Evolutionary conservation across 352 stramenopile genomes (phyloP), one percentile per base, ranked within the genome.

Genomic region (Pythium sukuiense): DNA sequence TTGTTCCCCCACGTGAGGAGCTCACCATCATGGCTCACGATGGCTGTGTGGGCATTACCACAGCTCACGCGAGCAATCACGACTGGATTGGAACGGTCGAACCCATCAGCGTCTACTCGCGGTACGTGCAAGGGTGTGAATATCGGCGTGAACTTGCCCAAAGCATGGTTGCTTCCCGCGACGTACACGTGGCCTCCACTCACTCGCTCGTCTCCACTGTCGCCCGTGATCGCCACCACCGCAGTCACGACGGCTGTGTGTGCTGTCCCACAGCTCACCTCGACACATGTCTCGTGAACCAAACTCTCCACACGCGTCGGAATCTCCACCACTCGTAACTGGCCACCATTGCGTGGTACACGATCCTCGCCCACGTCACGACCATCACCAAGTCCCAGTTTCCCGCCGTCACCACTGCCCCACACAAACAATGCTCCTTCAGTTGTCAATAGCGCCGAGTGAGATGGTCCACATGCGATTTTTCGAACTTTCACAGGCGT

Each of bases 1-100:
- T 94, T 94, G 50, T 79, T 90, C 12, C 86, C 86, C 86, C 86
- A 94, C 8, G 84, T 88, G 37, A 86, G 84, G 0, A 94, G 50
- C 62, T 94, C 86, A 0, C 86, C 86, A 20, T 90, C 72, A 6
- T 62, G 64, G 18, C 55, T 89, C 16, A 94, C 77, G 24, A 90
- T 54, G 0, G 84, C 84, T 0, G 86, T 92, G 50, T 93, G 84
- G 0, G 81, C 78, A 41, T 80, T 79, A 2, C 86, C 86, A 60
- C 86, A 94, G 32, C 84, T 87, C 1, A 88, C 75, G 14, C 81
- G 79, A 2, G 52, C 60, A 6, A 83, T 67, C 33, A 71, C 61
- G 2, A 87, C 54, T 35, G 43, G 32, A 12, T 41, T 27, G 9
- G 27, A 48, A 33, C 18, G 12, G 16, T 11, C 13, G 8, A n/a